Conservation (phyloP, 2,329 filamentous ascomycete species). For the Clarireedia sp. region DNA sequence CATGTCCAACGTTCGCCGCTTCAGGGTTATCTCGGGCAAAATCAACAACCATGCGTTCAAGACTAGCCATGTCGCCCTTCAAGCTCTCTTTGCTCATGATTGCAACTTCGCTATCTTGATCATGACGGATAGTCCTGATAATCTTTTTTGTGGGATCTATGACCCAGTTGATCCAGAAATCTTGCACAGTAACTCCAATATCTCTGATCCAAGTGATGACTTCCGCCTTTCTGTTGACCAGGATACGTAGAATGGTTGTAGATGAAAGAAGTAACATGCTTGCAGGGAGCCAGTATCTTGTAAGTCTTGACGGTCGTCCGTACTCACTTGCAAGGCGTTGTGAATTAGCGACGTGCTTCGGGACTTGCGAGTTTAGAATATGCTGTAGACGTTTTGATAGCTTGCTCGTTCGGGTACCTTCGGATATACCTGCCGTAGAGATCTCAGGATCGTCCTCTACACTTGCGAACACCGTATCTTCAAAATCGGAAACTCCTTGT, state of each 20-base stretch:
- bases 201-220: constrained; percentile 74
- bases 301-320: constrained; percentile 65
- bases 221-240: constrained; percentile 67
- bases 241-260: constrained; percentile 73
- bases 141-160: constrained; percentile 76
- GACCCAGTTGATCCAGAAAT: constrained; percentile 97
- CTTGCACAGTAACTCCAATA: constrained; percentile 67
- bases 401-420: constrained; percentile 38
- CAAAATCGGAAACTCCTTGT: constrained; percentile 53
- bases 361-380: constrained; percentile 62
- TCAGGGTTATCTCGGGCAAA: constrained; percentile 80
- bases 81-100: constrained; percentile 94
- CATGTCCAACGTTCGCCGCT: constrained; percentile 39
- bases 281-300: constrained; percentile 85
- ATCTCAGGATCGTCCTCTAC: constrained; percentile 55
- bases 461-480: constrained; percentile 56
- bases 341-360: constrained; percentile 54
- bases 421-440: constrained; percentile 36
- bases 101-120: constrained; percentile 86
- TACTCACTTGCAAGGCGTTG: constrained; percentile 50
- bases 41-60: constrained; percentile 97
- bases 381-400: constrained; percentile 59
- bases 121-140: constrained; percentile 85
- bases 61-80: constrained; percentile 78
- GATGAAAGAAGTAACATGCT: constrained; percentile 68